phyloP scores from a whole-genome alignment of 306 rosid species.

The Mucuna pruriens region DNA sequence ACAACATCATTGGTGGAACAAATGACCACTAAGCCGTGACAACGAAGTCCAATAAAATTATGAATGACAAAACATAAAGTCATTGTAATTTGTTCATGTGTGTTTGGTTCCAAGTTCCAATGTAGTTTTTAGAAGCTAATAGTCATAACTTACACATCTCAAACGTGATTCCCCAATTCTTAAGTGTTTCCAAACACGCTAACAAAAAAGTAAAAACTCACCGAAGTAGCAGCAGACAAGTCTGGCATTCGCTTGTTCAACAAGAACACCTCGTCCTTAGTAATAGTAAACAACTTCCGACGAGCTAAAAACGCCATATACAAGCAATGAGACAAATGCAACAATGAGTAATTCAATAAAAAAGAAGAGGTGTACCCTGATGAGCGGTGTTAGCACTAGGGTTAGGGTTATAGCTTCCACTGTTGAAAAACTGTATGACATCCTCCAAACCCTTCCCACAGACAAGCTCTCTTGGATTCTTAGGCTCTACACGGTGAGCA shows the following conservation, averaged over 20 bases:
- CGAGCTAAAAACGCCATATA: slow-evolving; percentile 30
- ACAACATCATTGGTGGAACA: neutral
- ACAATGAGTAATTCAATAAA: neutral
- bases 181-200: too few species aligned
- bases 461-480: slow-evolving; percentile 87
- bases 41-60: too few species aligned
- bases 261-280: slow-evolving; percentile 74
- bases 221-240: slow-evolving; percentile 79
- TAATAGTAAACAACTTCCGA: slow-evolving; percentile 57
- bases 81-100: too few species aligned
- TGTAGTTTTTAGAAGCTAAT: too few species aligned
- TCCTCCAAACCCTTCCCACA: slow-evolving; percentile 84
- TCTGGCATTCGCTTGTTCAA: slow-evolving; percentile 65
- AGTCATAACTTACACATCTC: too few species aligned
- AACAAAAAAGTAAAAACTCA: too few species aligned
- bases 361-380: slow-evolving; percentile 48
- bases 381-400: slow-evolving; percentile 46
- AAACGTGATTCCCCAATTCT: too few species aligned
- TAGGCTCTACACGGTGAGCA: slow-evolving; percentile 62
- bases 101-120: too few species aligned
- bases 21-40: neutral
- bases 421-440: slow-evolving; percentile 73
- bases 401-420: slow-evolving; percentile 57
- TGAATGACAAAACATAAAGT: too few species aligned
- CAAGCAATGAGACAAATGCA: neutral